Conservation (phyloP, 768 basidiomycete species). For the Astraeus odoratus region DNA sequence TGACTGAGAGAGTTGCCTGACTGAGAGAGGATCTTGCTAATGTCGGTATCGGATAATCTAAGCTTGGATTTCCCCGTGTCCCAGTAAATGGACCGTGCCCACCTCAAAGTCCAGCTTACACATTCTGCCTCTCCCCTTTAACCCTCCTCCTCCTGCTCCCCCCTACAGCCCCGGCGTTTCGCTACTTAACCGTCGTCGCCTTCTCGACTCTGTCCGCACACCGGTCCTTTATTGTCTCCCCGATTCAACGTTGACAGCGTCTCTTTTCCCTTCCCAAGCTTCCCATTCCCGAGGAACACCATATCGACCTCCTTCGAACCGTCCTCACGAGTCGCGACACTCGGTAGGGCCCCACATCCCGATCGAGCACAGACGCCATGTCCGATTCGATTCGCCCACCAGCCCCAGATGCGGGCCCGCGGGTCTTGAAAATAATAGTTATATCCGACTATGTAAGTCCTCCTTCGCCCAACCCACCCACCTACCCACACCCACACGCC, state of each 20-base stretch:
- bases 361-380: slow-evolving; percentile 11
- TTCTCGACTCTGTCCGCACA: not conserved
- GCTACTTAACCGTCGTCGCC: not conserved
- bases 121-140: slow-evolving; percentile 9
- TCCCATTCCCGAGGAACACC: too few relatives aligned
- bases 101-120: slow-evolving; percentile 12
- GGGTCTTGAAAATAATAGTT: slow-evolving; percentile 25
- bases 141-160: not conserved
- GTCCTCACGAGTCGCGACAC: not conserved
- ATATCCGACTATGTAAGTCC: slow-evolving; percentile 30
- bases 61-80: slow-evolving; percentile 7
- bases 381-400: slow-evolving; percentile 9
- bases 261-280: too few relatives aligned
- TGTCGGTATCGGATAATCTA: not conserved
- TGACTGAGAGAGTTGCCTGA: slow-evolving; percentile 29
- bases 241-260: not conserved
- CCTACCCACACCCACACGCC: not conserved
- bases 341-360: too few relatives aligned
- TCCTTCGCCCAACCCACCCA: too few relatives aligned
- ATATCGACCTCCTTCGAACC: not conserved
- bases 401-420: slow-evolving; percentile 11
- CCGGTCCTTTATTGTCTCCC: slow-evolving; percentile 2
- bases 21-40: slow-evolving; percentile 25
- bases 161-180: not conserved
- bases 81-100: slow-evolving; percentile 2